Evolutionary conservation across 2,329 filamentous ascomycete species (phyloP), one percentile per base, ranked within the genome.

Genomic region (Penicillium sp.): DNA sequence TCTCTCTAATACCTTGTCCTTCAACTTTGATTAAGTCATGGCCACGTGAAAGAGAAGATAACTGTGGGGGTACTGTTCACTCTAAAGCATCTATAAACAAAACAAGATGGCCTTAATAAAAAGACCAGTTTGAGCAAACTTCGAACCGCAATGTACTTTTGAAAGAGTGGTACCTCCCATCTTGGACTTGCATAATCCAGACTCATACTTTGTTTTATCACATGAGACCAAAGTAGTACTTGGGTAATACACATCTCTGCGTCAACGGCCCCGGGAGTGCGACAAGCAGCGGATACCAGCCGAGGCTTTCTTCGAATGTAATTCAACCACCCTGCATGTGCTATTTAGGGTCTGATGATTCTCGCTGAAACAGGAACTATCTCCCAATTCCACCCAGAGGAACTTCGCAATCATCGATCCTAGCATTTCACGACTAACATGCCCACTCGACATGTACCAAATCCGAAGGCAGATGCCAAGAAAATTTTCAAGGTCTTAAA

Each of bases 401-500:
- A 27, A 8, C 24, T 27, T 27, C 24, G 24, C 24, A 6, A 27
- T 27, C 5, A 27, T 27, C 24, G 24, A 27, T 27, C 24, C 24
- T 6, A 27, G 24, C 24, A 27, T 27, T 27, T 27, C 24, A 6
- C n/a, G 13, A 29, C 9, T 14, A 11, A 2, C 1, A 53, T 48
- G 50, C 21, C 29, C 16, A 32, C n/a, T 10, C 27, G 7, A 11
- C 27, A 40, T 32, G 8, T 21, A 21, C 32, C 29, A 8, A 51
- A n/a, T 31, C 41, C 44, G 3, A 38, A 50, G 13, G 21, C 48
- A 2, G 67, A 69, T 46, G 64, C 67, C 0, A 48, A 34, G 21
- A 50, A 53, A 9, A 62, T 62, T 11, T 64, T 67, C 18, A 18
- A 61, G 3, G 54, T 67, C 14, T 48, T 70, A 9, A 46, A 54